phyloP scores from a whole-genome alignment of 192 early-diverging fungal species.

The Podila clonocystis region DNA sequence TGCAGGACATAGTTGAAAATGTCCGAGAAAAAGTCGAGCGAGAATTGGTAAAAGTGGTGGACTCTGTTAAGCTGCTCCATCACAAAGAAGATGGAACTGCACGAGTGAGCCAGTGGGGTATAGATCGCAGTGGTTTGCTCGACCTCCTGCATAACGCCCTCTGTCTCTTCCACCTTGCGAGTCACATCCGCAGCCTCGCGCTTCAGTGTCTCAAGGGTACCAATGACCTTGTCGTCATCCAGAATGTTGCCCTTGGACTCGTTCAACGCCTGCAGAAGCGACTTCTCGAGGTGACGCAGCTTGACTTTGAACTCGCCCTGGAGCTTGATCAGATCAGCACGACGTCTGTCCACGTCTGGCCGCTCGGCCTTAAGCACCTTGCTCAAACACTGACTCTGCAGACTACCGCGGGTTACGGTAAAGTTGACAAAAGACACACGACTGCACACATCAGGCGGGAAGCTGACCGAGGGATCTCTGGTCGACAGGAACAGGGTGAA shows the following conservation, averaged over 20 bases:
- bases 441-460: conserved; percentile 96
- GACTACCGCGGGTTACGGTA: conserved; percentile 93
- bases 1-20: conserved; percentile 92
- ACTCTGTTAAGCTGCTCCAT: conserved; percentile 92
- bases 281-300: conserved; percentile 92
- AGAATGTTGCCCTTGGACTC: conserved; percentile 96
- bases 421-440: conserved; percentile 99
- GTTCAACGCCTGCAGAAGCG: conserved; percentile 92
- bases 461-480: conserved; percentile 91
- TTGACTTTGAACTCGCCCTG: conserved; percentile 98
- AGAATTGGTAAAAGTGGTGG: conserved; percentile 98
- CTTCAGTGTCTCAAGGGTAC: conserved; percentile 95
- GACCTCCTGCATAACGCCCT: conserved; percentile 94
- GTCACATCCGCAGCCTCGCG: conserved; percentile 95
- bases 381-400: conserved; percentile 98
- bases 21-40: conserved; percentile 93
- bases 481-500: conserved; percentile 96
- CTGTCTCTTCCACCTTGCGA: conserved; percentile 93
- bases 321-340: conserved; percentile 91
- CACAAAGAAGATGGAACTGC: conserved; percentile 95
- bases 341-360: conserved; percentile 94
- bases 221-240: conserved; percentile 96
- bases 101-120: conserved; percentile 90
- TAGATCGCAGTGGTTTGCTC: conserved; percentile 91
- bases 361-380: conserved; percentile 95